Conservation (phyloP, 805 yeast genomes). For the Lipomyces starkeyi region DNA sequence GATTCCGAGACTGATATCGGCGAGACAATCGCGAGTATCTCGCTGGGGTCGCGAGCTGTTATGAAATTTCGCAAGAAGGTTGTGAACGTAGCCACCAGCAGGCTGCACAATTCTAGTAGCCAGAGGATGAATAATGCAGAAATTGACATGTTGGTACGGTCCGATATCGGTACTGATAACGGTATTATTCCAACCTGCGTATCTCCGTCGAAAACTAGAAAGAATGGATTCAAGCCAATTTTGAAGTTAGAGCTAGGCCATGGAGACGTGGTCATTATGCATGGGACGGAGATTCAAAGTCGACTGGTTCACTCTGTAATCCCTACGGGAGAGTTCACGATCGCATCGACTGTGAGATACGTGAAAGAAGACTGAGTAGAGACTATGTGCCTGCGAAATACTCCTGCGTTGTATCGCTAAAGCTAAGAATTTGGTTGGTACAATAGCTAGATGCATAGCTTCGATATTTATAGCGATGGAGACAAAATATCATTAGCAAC, state of each 20-base stretch:
- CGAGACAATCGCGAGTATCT: slow-evolving; percentile 13
- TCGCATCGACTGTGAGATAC: slow-evolving; percentile 13
- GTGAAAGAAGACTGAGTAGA: not conserved
- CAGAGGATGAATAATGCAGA: not conserved
- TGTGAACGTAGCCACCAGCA: not conserved
- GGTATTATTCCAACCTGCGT: not conserved
- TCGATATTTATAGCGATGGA: no score
- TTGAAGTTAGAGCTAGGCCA: slow-evolving; percentile 13
- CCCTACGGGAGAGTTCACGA: slow-evolving; percentile 7
- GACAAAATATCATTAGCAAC: no score
- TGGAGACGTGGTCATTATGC: slow-evolving; percentile 15
- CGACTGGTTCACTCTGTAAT: not conserved
- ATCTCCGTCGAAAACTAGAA: not conserved
- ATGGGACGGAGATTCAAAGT: not conserved
- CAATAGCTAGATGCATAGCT: no score
- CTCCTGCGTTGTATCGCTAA: not conserved
- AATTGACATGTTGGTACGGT: not conserved
- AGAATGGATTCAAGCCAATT: not conserved
- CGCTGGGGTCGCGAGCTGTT: slow-evolving; percentile 11
- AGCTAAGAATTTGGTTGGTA: no score
- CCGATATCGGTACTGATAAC: not conserved
- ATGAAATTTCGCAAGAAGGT: slow-evolving; percentile 5
- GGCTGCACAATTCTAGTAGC: not conserved
- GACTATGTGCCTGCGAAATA: not conserved
- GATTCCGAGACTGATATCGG: slow-evolving; percentile 13